A percentile compares a stretch with the other conserved stretches of the same genome.
Conservation (phyloP, 2,329 filamentous ascomycete genomes). For the Saccharata proteae region DNA sequence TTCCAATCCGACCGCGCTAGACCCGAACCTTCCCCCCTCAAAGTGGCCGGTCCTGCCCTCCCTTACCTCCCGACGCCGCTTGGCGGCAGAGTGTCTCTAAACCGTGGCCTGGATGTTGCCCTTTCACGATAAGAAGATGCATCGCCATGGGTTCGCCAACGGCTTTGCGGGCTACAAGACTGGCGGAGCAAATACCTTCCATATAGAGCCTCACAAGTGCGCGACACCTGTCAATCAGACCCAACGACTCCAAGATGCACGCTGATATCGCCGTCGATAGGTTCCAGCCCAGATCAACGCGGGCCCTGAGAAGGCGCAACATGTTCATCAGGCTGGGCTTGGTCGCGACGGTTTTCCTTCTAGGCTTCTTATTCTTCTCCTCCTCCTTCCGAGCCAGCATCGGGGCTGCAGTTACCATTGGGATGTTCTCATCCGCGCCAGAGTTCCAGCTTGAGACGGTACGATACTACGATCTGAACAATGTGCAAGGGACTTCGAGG, state of each 20-base stretch:
- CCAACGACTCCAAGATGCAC: slow-evolving; percentile 17
- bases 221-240: slow-evolving; percentile 17
- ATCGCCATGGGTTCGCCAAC: slow-evolving; percentile 78
- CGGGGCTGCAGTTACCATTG: slow-evolving; percentile 53
- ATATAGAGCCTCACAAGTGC: slow-evolving; percentile 82
- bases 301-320: slow-evolving; percentile 59
- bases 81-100: slow-evolving; percentile 4
- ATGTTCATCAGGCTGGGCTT: slow-evolving; percentile 57
- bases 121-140: slow-evolving; percentile 68
- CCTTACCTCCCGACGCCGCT: slow-evolving; percentile 8
- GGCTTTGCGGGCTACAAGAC: slow-evolving; percentile 59
- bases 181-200: slow-evolving; percentile 58
- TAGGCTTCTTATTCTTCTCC: slow-evolving; percentile 60
- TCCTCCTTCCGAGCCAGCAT: slow-evolving; percentile 56
- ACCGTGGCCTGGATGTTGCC: slow-evolving; percentile 40
- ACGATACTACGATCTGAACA: slow-evolving; percentile 89
- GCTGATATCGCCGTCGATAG: slow-evolving; percentile 35
- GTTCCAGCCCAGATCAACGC: slow-evolving; percentile 74
- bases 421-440: slow-evolving; percentile 53
- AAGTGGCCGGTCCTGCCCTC: slow-evolving; percentile 6
- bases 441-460: slow-evolving; percentile 84
- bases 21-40: too few species aligned
- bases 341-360: slow-evolving; percentile 41
- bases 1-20: too few species aligned
- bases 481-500: slow-evolving; percentile 79